Evolutionary conservation across 1,284 basidiomycete genomes (phyloP).

Genomic region (Cutaneotrichosporon daszewskae): DNA sequence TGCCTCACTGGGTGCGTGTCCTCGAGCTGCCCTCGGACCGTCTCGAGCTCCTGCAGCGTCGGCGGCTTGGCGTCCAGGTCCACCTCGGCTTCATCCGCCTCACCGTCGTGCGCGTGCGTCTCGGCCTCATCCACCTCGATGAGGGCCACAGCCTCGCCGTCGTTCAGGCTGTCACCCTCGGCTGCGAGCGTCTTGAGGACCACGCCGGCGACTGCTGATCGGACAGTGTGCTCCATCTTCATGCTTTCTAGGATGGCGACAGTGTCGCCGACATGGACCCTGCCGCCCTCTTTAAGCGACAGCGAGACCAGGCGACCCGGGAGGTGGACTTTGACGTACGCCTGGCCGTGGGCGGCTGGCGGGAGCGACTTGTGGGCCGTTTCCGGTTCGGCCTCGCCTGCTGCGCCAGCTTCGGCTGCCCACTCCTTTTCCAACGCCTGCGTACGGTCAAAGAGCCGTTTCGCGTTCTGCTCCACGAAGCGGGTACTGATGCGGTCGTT

Average conservation of each 20-base stretch:
- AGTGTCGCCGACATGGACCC: conserved; percentile 8
- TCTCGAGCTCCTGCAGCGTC: conserved; percentile 14
- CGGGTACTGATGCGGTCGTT: conserved; percentile 12
- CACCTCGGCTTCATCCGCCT: conserved; percentile 2
- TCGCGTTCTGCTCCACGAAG: conserved; percentile 12
- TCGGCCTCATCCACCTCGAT: conserved; percentile 1
- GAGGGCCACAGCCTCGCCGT: conserved; percentile 14
- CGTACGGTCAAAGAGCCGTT: conserved; percentile 2
- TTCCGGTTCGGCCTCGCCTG: neutral
- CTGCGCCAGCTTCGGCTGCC: conserved; percentile 1
- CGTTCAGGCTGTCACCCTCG: conserved; percentile 13
- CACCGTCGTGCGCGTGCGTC: neutral
- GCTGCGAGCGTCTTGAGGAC: conserved; percentile 7
- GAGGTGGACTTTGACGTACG: conserved; percentile 14
- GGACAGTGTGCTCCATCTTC: conserved; percentile 21
- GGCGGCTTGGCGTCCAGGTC: conserved; percentile 14
- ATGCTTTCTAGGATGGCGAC: conserved; percentile 17
- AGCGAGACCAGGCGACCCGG: conserved; percentile 15
- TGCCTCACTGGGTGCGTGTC: conserved; percentile 9
- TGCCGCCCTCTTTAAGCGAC: conserved; percentile 5
- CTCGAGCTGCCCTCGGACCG: conserved; percentile 8
- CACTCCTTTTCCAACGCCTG: conserved; percentile 11
- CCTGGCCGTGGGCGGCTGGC: conserved; percentile 10
- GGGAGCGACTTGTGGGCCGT: conserved; percentile 3
- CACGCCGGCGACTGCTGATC: conserved; percentile 5